Percentiles rank a stretch among this genome's conserved stretches.
These are phyloP conservation scores for Penicillium roqueforti DNA, from an alignment of 495 filamentous ascomycete species.

Conservation along the genomic window DNA sequence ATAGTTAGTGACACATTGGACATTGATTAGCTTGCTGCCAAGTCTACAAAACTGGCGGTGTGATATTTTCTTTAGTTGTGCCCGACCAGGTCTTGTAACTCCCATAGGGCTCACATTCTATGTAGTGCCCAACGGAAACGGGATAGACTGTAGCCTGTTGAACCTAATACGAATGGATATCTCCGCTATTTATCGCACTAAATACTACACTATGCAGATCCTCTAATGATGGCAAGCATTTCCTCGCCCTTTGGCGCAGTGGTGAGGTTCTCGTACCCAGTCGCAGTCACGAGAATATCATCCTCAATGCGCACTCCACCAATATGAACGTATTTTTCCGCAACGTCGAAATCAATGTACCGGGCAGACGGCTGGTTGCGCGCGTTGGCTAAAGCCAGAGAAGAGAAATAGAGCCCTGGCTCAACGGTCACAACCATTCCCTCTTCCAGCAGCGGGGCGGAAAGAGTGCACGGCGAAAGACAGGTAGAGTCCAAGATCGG, in stretches of 20 bases:
- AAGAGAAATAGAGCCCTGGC: slow-evolving; percentile 88
- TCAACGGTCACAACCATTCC: slow-evolving; percentile 84
- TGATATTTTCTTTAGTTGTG: too few species aligned
- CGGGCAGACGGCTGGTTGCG: slow-evolving; percentile 57
- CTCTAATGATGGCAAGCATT: slow-evolving; percentile 58
- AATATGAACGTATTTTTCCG: slow-evolving; percentile 68
- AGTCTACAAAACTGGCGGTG: too few species aligned
- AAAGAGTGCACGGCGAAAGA: slow-evolving; percentile 28
- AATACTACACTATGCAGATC: slow-evolving; percentile 4
- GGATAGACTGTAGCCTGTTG: background rate
- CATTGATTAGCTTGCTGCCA: too few species aligned
- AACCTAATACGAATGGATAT: background rate
- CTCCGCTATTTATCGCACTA: background rate
- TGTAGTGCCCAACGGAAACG: too few species aligned
- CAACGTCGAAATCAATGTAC: slow-evolving; percentile 69
- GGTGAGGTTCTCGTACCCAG: slow-evolving; percentile 79
- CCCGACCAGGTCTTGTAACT: too few species aligned
- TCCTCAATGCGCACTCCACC: slow-evolving; percentile 93
- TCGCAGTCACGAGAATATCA: slow-evolving; percentile 74
- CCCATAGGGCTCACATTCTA: too few species aligned
- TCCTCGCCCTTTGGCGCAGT: slow-evolving; percentile 74
- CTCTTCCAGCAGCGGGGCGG: slow-evolving; percentile 51
- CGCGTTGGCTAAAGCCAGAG: slow-evolving; percentile 79
- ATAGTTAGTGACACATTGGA: too few species aligned
- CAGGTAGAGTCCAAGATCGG: slow-evolving; percentile 21